Evolutionary conservation across 2,329 filamentous ascomycete genomes (phyloP).

Genomic region (Chaetomium sp.): DNA sequence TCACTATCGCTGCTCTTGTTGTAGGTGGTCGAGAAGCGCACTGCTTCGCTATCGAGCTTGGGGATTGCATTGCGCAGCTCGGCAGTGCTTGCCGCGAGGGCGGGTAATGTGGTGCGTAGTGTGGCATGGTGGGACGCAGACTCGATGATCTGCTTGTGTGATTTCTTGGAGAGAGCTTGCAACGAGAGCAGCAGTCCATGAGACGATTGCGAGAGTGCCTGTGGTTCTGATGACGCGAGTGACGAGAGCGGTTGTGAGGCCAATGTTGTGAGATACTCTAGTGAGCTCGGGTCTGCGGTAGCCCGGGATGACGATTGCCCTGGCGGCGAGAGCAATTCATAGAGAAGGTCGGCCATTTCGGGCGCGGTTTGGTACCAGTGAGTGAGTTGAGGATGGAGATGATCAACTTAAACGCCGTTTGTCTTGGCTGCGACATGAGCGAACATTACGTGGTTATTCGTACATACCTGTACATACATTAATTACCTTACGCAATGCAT

Average conservation of each 20-base stretch:
- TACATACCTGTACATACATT: neutral
- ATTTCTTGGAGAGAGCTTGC: constrained; percentile 86
- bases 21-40: constrained; percentile 81
- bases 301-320: constrained; percentile 37
- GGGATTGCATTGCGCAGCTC: constrained; percentile 74
- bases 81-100: constrained; percentile 64
- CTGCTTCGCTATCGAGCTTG: constrained; percentile 74
- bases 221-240: constrained; percentile 73
- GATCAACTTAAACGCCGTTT: neutral
- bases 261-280: constrained; percentile 75
- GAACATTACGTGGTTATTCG: neutral
- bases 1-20: constrained; percentile 71
- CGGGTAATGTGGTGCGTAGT: constrained; percentile 70
- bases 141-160: constrained; percentile 79
- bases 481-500: too few relatives aligned
- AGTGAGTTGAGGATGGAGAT: neutral
- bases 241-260: constrained; percentile 74
- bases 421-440: neutral
- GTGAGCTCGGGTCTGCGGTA: constrained; percentile 54
- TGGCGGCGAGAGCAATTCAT: constrained; percentile 63
- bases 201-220: constrained; percentile 75
- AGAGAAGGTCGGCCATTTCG: constrained; percentile 70
- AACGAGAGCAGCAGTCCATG: constrained; percentile 81
- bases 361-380: neutral
- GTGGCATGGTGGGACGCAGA: constrained; percentile 78